Evolutionary conservation across 192 early-diverging fungal genomes (phyloP), one percentile per base, ranked within the genome.

Genomic region (Coemansia sp.): DNA sequence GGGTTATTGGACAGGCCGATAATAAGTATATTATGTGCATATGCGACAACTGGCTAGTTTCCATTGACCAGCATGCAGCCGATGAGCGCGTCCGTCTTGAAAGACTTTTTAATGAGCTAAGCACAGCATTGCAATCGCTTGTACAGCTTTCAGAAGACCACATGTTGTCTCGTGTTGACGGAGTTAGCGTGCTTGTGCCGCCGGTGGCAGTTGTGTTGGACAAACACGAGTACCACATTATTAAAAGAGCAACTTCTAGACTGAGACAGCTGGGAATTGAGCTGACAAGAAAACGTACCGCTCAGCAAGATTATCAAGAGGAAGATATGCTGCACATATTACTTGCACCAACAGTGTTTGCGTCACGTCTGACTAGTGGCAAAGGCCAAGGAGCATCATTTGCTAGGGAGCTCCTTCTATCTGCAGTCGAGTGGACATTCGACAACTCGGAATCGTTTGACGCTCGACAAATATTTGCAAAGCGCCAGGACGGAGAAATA

Each of bases 51-150:
- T 69, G 67, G 72, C 59, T 82, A 19, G 59, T 74, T 38, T 75
- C 72, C 1, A 69, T 82, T 41, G 80, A 82, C 57, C 80, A 82
- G 69, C 80, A 82, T 48, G 80, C 80, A 2, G 80, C 80, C 3
- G 80, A 82, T 56, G 80, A 82, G 71, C 68, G 80, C 8, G 59
- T 75, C 35, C 65, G 72, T 6, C 60, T 82, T 26, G 80, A 82
- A 31, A 45, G 21, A 0, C 35, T 35, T 29, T 82, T 76, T 50
- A 26, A 64, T 16, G 25, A 47, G 2, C 56, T 75, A 9, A 61
- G 52, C 22, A 9, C 16, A 38, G 57, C 68, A 52, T 10, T 81
- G 27, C 26, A 9, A 16, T 10, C 11, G 16, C n/a, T 74, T 16
- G 12, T 50, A 6, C 50, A 19, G 12, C 60, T 72, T 3, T 29